Percentiles rank a stretch among this genome's conserved stretches.
Evolutionary conservation across 352 stramenopile species (phyloP).

Genomic region (Poterioochromonas sp.): DNA sequence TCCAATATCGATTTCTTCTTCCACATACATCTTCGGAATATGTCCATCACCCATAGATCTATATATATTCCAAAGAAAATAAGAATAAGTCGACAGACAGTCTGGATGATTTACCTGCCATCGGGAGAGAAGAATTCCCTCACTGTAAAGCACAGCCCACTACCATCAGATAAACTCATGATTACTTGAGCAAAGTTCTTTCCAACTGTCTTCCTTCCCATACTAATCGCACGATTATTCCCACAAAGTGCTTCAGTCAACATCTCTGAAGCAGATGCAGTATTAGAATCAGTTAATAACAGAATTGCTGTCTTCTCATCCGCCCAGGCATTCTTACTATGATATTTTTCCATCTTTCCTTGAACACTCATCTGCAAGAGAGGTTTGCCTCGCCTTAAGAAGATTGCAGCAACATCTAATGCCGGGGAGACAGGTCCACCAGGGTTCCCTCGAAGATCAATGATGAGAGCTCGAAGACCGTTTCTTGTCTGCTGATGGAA

Average conservation of each 20-base stretch:
- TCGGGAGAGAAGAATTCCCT: constrained; percentile 14
- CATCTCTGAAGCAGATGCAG: constrained; percentile 16
- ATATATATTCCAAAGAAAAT: neutral
- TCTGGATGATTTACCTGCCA: neutral
- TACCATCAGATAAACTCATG: constrained; percentile 17
- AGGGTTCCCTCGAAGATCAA: constrained; percentile 28
- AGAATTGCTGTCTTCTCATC: constrained; percentile 13
- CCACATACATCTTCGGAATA: neutral
- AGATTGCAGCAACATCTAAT: constrained; percentile 14
- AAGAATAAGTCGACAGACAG: neutral
- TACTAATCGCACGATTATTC: constrained; percentile 11
- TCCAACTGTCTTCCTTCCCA: neutral
- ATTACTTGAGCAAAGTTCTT: constrained; percentile 28
- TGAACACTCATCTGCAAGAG: neutral
- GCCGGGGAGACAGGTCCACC: neutral
- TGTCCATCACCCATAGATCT: neutral
- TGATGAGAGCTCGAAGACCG: neutral
- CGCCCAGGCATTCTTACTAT: neutral
- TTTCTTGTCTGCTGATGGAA: neutral
- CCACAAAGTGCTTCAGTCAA: constrained; percentile 23
- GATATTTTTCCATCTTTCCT: neutral
- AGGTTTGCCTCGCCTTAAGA: neutral
- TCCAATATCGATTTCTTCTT: too few species aligned
- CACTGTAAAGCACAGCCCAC: constrained; percentile 6
- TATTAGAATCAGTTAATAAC: constrained; percentile 6